phyloP scores from a whole-genome alignment of 805 yeast genomes.

The Sugiyamaella lignohabitans region DNA sequence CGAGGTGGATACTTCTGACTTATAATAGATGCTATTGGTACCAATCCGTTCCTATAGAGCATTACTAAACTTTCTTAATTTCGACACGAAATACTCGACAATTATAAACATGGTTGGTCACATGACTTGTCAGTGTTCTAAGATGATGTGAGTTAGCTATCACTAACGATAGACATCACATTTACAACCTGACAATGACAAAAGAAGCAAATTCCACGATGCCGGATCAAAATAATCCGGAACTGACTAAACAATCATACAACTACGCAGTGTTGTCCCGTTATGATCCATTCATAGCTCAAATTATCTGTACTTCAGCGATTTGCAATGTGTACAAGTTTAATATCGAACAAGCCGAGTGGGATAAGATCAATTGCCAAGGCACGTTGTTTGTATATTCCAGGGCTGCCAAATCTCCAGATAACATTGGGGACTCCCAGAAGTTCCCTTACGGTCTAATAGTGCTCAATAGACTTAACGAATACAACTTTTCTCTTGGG shows the following conservation, averaged over 20 bases:
- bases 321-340: constrained; percentile 37
- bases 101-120: too few relatives aligned
- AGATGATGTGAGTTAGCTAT: too few relatives aligned
- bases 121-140: too few relatives aligned
- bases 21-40: too few relatives aligned
- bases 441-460: constrained; percentile 32
- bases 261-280: constrained; percentile 31
- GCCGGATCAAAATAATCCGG: too few relatives aligned
- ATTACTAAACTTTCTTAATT: too few relatives aligned
- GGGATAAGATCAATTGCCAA: constrained; percentile 35
- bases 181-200: too few relatives aligned
- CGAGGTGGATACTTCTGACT: too few relatives aligned
- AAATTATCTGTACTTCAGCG: constrained; percentile 33
- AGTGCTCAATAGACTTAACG: constrained; percentile 32
- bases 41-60: too few relatives aligned
- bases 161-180: too few relatives aligned
- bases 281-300: constrained; percentile 33
- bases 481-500: constrained; percentile 32
- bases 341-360: constrained; percentile 27
- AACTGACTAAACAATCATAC: constrained; percentile 9
- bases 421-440: constrained; percentile 19
- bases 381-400: constrained; percentile 37
- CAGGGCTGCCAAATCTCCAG: constrained; percentile 18
- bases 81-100: too few relatives aligned
- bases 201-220: too few relatives aligned